These are phyloP conservation scores for Solanum sejunctum DNA, from an alignment of 257 asterid species.

Conservation along the genomic window DNA sequence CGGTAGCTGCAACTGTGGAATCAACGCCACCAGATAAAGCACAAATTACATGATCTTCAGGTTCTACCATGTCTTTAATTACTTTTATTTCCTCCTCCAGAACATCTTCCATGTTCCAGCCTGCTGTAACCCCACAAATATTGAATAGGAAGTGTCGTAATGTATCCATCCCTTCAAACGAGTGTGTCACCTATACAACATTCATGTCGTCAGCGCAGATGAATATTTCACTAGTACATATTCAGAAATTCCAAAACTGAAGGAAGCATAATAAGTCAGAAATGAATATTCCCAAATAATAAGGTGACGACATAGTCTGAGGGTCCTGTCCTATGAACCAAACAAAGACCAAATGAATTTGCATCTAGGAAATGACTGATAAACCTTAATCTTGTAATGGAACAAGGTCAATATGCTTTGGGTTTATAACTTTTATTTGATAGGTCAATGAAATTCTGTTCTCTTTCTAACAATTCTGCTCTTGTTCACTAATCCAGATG, in stretches of 20 bases:
- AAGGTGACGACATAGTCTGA: neutral
- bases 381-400: neutral
- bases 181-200: conserved; percentile 71
- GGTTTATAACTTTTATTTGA: neutral
- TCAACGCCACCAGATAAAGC: conserved; percentile 98
- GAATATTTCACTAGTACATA: neutral
- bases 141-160: conserved; percentile 62
- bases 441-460: neutral
- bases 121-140: conserved; percentile 64
- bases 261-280: neutral
- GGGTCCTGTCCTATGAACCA: neutral
- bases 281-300: neutral
- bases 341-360: neutral
- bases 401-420: neutral
- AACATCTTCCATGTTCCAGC: conserved; percentile 88
- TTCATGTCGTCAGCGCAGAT: neutral
- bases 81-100: conserved; percentile 71
- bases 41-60: conserved; percentile 86
- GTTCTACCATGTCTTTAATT: conserved; percentile 47
- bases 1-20: conserved; percentile 93
- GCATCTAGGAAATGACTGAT: neutral
- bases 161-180: conserved; percentile 89
- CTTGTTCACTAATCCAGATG: neutral
- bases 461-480: neutral
- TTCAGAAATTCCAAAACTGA: neutral